A percentile compares a stretch with the other conserved stretches of the same genome.
Conservation (phyloP, 805 yeast species). For the Saccharomycopsis sp. region DNA sequence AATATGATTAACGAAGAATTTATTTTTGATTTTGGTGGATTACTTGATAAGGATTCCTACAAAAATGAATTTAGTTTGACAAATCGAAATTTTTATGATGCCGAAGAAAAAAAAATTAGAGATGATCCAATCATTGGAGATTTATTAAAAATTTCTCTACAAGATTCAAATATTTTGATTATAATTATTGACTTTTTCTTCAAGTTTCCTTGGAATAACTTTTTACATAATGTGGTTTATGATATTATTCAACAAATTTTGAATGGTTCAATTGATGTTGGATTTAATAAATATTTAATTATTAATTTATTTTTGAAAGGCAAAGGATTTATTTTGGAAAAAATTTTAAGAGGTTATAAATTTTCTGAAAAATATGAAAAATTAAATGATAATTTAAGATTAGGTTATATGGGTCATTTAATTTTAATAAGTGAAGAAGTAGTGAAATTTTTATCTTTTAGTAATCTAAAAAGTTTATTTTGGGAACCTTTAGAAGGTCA, state of each 20-base stretch:
- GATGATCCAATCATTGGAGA: slow-evolving; percentile 59
- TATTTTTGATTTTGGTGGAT: slow-evolving; percentile 12
- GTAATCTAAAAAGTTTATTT: slow-evolving; percentile 23
- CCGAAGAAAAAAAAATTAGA: slow-evolving; percentile 31
- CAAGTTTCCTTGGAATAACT: slow-evolving; percentile 73
- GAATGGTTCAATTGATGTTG: slow-evolving; percentile 62
- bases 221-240: slow-evolving; percentile 77
- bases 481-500: too few species aligned
- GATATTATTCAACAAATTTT: slow-evolving; percentile 75
- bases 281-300: slow-evolving; percentile 56
- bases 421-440: slow-evolving; percentile 92
- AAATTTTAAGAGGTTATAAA: slow-evolving; percentile 56
- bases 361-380: slow-evolving; percentile 52
- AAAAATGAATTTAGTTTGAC: slow-evolving; percentile 24
- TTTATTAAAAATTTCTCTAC: slow-evolving; percentile 53
- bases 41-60: slow-evolving; percentile 15
- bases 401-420: slow-evolving; percentile 97
- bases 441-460: slow-evolving; percentile 62
- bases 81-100: slow-evolving; percentile 10
- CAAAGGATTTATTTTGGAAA: slow-evolving; percentile 38
- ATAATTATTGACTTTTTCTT: slow-evolving; percentile 61
- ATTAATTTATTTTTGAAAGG: slow-evolving; percentile 52
- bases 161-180: slow-evolving; percentile 50
- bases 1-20: slow-evolving; percentile 19
- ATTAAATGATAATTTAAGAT: slow-evolving; percentile 44